A percentile compares a stretch with the other conserved stretches of the same genome.
Conservation (phyloP, 2,329 filamentous ascomycete species). For the Penicillium sp. region DNA sequence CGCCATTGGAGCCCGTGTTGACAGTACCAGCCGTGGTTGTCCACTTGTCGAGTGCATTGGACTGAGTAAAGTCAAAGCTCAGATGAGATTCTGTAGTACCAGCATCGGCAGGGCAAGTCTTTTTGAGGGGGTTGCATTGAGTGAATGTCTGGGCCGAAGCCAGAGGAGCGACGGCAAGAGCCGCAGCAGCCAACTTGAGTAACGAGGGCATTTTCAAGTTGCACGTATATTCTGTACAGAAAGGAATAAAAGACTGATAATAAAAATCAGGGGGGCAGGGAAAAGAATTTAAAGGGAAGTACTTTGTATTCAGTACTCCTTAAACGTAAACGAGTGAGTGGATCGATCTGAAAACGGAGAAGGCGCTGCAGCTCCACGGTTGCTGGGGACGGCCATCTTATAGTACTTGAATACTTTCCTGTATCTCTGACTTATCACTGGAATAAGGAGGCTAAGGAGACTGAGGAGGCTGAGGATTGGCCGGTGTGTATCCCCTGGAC, state of each 20-base stretch:
- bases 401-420: neutral
- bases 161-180: constrained; percentile 32
- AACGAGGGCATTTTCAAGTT: constrained; percentile 27
- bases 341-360: constrained; percentile 3
- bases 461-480: constrained; percentile 3
- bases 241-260: neutral
- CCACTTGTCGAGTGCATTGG: constrained; percentile 57
- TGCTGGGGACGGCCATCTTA: constrained; percentile 3
- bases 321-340: constrained; percentile 15
- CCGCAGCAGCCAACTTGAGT: constrained; percentile 29
- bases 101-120: constrained; percentile 61
- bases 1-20: constrained; percentile 66
- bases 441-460: too few species aligned
- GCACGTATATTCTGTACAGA: neutral
- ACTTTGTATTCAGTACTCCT: too few species aligned
- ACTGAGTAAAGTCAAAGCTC: constrained; percentile 42
- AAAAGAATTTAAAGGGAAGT: neutral
- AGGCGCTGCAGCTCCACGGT: constrained; percentile 1
- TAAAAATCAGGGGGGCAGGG: neutral
- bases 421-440: neutral
- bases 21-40: constrained; percentile 63
- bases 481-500: neutral
- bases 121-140: constrained; percentile 62
- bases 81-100: constrained; percentile 55
- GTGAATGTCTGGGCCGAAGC: constrained; percentile 66